These are phyloP conservation scores for Solanum lycopersicoides DNA, from an alignment of 257 asterid genomes.

Conservation along the genomic window DNA sequence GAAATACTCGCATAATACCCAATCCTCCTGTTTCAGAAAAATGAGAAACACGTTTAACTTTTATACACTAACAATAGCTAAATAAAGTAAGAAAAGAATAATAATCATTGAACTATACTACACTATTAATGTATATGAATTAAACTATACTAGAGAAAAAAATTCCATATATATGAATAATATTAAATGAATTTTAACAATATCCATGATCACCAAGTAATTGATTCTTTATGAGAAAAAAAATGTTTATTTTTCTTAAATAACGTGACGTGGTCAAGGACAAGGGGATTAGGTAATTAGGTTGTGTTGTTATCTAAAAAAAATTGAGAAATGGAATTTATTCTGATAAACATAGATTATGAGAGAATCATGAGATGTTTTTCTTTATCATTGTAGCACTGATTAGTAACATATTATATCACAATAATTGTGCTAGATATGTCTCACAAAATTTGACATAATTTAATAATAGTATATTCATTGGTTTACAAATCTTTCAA, in stretches of 20 bases:
- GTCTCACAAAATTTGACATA: background rate
- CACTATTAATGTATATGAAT: no score
- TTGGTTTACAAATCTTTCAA: background rate
- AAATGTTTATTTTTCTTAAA: background rate
- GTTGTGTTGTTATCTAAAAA: background rate
- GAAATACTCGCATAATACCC: constrained; percentile 87
- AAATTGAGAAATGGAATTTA: background rate
- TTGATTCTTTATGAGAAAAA: background rate
- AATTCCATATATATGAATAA: background rate
- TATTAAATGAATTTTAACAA: background rate
- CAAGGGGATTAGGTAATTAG: background rate
- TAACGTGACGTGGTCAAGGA: background rate
- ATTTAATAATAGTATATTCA: background rate
- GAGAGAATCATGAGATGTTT: background rate
- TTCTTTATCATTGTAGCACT: background rate
- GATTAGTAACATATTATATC: background rate
- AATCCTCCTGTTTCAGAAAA: constrained; percentile 42
- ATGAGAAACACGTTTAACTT: background rate
- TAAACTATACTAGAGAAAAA: background rate
- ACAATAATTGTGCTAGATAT: background rate
- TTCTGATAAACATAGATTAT: background rate
- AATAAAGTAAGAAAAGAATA: background rate
- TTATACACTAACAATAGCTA: background rate
- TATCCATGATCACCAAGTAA: background rate
- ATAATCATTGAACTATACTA: background rate